phyloP scores from a whole-genome alignment of 768 basidiomycete species.

The Exidia glandulosa region DNA sequence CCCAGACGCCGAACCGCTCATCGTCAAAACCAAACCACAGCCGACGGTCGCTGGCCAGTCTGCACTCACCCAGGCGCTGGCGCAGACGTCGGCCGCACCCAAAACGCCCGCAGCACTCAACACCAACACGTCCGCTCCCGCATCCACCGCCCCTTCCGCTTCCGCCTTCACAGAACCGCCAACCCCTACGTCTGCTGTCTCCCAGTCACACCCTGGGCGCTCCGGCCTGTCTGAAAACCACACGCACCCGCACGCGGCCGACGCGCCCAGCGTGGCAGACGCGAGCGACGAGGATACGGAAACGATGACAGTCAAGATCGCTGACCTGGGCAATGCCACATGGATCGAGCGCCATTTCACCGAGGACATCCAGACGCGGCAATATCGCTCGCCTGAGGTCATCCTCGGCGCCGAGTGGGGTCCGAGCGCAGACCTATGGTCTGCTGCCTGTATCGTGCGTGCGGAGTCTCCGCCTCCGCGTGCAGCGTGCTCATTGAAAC shows the following conservation, averaged over 20 bases:
- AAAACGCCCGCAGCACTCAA: conserved; percentile 60
- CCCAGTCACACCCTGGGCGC: too few relatives aligned
- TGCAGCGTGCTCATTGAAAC: background rate
- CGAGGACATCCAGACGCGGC: conserved; percentile 95
- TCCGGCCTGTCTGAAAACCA: too few relatives aligned
- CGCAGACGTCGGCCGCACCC: conserved; percentile 66
- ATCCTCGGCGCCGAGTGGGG: conserved; percentile 96
- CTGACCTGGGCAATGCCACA: conserved; percentile 92
- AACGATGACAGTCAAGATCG: conserved; percentile 97
- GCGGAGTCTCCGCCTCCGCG: background rate
- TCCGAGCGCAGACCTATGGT: conserved; percentile 93
- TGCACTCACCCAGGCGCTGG: conserved; percentile 26
- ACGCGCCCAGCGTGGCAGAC: too few relatives aligned
- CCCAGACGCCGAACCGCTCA: background rate
- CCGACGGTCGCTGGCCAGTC: conserved; percentile 21
- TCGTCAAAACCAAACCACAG: background rate
- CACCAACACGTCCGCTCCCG: too few relatives aligned
- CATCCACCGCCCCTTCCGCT: too few relatives aligned
- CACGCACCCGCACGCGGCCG: too few relatives aligned
- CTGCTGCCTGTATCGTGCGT: conserved; percentile 84
- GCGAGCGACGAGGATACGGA: conserved; percentile 21
- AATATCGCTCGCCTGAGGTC: conserved; percentile 96
- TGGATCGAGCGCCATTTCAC: conserved; percentile 96
- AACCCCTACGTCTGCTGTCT: too few relatives aligned
- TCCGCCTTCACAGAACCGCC: too few relatives aligned